Conservation (phyloP, 305 asterid genomes). For the Plantago coronopus region DNA sequence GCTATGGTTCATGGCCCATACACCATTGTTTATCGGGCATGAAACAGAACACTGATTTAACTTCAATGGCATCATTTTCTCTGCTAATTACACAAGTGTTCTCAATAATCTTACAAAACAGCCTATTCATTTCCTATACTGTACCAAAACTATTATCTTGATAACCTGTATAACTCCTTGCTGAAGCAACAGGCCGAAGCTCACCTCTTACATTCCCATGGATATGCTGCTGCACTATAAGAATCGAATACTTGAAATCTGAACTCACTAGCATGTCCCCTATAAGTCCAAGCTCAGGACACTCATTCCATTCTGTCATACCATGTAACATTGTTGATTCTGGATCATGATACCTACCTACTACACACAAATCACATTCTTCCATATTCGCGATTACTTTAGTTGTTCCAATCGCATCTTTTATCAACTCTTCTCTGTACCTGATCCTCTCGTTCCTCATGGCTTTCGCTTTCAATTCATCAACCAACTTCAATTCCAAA, state of each 20-base stretch:
- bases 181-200: neutral
- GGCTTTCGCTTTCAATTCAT: neutral
- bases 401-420: conserved; percentile 18
- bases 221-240: conserved; percentile 34
- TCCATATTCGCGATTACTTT: conserved; percentile 15
- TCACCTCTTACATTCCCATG: neutral
- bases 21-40: too few relatives aligned
- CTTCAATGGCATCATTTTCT: too few relatives aligned
- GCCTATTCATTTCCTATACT: neutral
- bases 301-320: conserved; percentile 40
- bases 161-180: neutral
- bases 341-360: conserved; percentile 36
- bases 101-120: too few relatives aligned
- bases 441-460: conserved; percentile 1
- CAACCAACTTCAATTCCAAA: neutral
- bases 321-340: conserved; percentile 29
- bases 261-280: conserved; percentile 37
- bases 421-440: conserved; percentile 31
- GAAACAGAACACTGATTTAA: too few relatives aligned
- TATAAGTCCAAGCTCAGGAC: conserved; percentile 39
- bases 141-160: neutral
- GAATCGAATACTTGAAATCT: conserved; percentile 29
- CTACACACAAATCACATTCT: conserved; percentile 33
- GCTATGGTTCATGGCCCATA: too few relatives aligned
- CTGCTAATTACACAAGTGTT: neutral